Evolutionary conservation across 805 yeast genomes (phyloP), one percentile per base, ranked within the genome.

Genomic region (Metschnikowia kofuensis): DNA sequence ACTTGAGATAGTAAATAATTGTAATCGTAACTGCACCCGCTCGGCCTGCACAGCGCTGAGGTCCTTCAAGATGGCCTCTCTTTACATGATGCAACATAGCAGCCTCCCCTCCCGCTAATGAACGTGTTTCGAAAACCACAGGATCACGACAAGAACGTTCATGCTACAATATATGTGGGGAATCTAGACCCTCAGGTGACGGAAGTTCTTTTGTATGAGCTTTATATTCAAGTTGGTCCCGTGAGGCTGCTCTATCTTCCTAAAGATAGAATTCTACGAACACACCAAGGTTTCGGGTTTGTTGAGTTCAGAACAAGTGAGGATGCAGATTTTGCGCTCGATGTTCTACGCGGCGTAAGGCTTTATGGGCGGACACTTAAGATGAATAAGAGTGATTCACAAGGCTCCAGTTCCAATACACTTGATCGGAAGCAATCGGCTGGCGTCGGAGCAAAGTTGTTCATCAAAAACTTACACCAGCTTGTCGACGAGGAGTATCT

Each of bases 201-300:
- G 1, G 96, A 88, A 58, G 68, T 75, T 2, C 60, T 91, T 15
- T 65, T 94, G 29, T 88, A 84, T 60, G 99, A 94, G 64, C 75
- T 94, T 16, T 83, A 90, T 64, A 65, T 87, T 7, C 98, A 94
- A 64, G 84, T 89, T 38, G 90, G 92, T 0, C 96, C 96, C 0
- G 78, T 92, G 2, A 72, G 71, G 36, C 74, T 79, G 30, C 76
- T 94, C 5, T 77, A 84, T 51, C 72, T 94, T 54, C 97, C 97
- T 6, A 84, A 82, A 59, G 97, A 90, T 61, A 77, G 89, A 52
- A 74, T 90, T 4, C 67, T 81, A 29, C 80, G 79, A 51, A 70
- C 78, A 1, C 90, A 87, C 59, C 95, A 86, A 59, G 97, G 97
- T 6, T 92, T 75, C 69, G 97, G 96, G 9, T 92, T 94, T 67